Conservation (phyloP, 495 filamentous ascomycete species). For the Collariella sp. region DNA sequence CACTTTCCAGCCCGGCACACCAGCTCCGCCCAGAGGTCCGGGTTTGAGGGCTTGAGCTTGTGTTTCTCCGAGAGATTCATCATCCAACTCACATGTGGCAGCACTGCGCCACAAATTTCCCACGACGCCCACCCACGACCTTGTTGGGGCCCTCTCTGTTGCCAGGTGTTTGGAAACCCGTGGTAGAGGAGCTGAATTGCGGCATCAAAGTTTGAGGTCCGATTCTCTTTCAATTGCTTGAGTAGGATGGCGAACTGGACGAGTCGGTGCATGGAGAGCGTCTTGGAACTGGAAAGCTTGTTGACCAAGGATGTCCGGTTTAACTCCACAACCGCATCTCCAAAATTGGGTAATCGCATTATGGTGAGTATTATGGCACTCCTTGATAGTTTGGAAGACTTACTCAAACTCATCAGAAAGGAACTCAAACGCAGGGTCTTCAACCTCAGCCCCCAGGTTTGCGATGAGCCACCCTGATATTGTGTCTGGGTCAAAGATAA, state of each 20-base stretch:
- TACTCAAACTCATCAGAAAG: constrained; percentile 5
- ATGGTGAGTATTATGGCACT: neutral
- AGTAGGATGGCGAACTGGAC: constrained; percentile 7
- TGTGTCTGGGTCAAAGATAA: constrained; percentile 3
- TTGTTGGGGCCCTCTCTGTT: constrained; percentile 3
- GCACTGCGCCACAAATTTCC: neutral
- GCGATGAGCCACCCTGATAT: constrained; percentile 3
- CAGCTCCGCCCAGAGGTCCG: constrained; percentile 4
- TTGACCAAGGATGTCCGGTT: constrained; percentile 8
- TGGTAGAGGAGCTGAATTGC: constrained; percentile 4
- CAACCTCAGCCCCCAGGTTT: constrained; percentile 2
- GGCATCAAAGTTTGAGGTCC: neutral
- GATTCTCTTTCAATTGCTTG: neutral
- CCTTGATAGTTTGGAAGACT: neutral
- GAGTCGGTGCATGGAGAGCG: constrained; percentile 5
- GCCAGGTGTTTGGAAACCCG: constrained; percentile 11
- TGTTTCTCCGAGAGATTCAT: constrained; percentile 2
- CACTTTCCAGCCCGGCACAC: constrained; percentile 9
- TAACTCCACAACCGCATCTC: constrained; percentile 4
- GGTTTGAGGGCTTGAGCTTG: neutral
- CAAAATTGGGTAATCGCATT: neutral
- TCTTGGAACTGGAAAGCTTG: constrained; percentile 1
- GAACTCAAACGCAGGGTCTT: neutral
- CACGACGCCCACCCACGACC: constrained; percentile 10
- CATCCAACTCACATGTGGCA: constrained; percentile 5